Base-by-base conservation (phyloP, 2,329 filamentous ascomycete genomes). In the Trichoderma lentiforme region DNA sequence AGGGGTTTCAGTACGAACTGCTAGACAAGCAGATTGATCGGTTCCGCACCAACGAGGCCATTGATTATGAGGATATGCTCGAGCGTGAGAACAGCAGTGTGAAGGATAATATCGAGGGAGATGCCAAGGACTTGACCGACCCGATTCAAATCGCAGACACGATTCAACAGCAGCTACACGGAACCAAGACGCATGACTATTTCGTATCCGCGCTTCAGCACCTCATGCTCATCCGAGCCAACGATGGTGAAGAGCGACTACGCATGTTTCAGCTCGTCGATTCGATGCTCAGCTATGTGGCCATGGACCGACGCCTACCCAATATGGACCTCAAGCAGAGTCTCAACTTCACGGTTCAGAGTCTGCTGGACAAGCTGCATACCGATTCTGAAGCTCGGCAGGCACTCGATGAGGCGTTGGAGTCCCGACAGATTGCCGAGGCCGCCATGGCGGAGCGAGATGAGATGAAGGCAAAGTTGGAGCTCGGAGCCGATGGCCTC, bases 251-350 rank as follows among this genome's bases (percentile, higher is more conserved):
- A 79, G 96, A 99, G 82, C 90, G 94, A 15, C 83, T 98, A 73
- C 91, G 94, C 63, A 96, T 98, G 92, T 99, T 98, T 83, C 96
- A 98, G 84, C 89, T 99, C 32, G 95, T 98, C 32, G 96, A 99
- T 82, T 92, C 93, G n/a, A 98, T 98, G 94, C 90, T 99, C 75
- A 97, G 94, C 82, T 98, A 98, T 82, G 95, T 99, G 74, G 95
- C 95, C 77, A 99, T 99, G 95, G 96, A 99, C 82, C 90, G 96
- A 79, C 89, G 96, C 74, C 83, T 98, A 75, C 96, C 96, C 51
- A 95, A 99, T 82, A 95, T 98, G 90, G 96, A 99, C 81, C 88
- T 99, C 73, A 98, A 98, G 84, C 95, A 98, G 81, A 97, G 94
- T 79, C 88, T 99, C 75, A 98, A 97, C 81, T 98, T 98, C 78